Evolutionary conservation across 1,284 basidiomycete genomes (phyloP), one percentile per base, ranked within the genome.

Genomic region (Puccinia polysora): DNA sequence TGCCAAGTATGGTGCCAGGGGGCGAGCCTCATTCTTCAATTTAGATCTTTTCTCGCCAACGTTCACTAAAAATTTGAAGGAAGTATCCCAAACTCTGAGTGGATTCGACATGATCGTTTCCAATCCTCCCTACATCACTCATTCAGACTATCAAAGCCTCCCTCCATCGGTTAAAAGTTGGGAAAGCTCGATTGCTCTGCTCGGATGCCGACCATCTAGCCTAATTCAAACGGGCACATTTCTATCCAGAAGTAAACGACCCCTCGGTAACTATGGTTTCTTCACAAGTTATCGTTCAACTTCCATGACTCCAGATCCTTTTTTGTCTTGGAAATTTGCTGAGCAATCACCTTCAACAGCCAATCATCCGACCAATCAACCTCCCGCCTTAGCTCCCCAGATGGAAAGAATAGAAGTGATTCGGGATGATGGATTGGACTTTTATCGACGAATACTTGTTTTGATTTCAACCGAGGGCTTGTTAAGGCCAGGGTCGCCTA

Each of bases 71-170:
- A 62, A 62, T 40, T 40, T 62, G 12, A 45, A 45, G 49, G 53
- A 69, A 32, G 32, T 30, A n/a, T 20, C 40, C 10, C 50, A 69
- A 40, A 45, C 28, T 32, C 49, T 69, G 30, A 15, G 36, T 20
- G 47, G 75, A 2, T 87, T 88, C 79, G 87, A 93, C 80, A 80
- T 96, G 72, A 81, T 97, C 75, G 90, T 91, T 5, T 87, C 89
- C 12, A 97, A 96, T 80, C 93, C 93, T n/a, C 93, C 93, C 5
- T 96, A 96, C 81, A 90, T 97, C 76, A 83, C 90, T 25, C 82
- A 79, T 67, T 74, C 79, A 38, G 87, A 89, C 73, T 94, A 87
- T 78, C 81, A 84, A 50, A 73, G 78, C 15, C 84, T 95, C 28
- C 84, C 88, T 3, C 74, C 78, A 20, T 87, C 86, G 45, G 92